Conservation (phyloP, 202 grass and related monocot genomes). For the Panicum virgatum region DNA sequence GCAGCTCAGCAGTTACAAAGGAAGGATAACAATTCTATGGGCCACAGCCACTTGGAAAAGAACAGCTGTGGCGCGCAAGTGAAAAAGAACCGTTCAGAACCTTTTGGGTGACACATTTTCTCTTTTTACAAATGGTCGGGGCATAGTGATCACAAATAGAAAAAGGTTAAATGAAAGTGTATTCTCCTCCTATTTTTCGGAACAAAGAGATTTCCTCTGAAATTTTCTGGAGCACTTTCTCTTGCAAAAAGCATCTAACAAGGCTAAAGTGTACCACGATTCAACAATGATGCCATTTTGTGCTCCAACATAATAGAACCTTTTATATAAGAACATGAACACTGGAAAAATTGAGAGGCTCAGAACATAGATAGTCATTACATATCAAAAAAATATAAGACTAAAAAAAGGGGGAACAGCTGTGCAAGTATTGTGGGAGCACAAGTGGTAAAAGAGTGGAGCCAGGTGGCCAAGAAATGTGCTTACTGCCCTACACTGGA, state of each 20-base stretch:
- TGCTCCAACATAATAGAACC: constrained; percentile 21
- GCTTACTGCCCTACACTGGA: constrained; percentile 26
- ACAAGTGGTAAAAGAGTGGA: constrained; percentile 5
- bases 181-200: not conserved
- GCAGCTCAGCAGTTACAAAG: constrained; percentile 21
- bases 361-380: not conserved
- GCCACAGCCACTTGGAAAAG: constrained; percentile 20
- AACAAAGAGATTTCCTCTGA: constrained; percentile 34
- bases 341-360: not conserved
- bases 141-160: constrained; percentile 27
- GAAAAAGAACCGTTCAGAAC: constrained; percentile 12
- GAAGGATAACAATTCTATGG: not conserved
- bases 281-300: constrained; percentile 31
- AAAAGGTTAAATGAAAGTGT: not conserved
- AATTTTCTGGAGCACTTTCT: constrained; percentile 23
- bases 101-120: constrained; percentile 11
- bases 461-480: constrained; percentile 13
- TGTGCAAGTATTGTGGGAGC: constrained; percentile 4
- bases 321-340: constrained; percentile 19
- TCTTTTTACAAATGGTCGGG: constrained; percentile 39
- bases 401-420: not conserved
- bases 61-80: constrained; percentile 17
- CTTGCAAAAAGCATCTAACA: constrained; percentile 27
- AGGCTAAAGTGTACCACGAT: constrained; percentile 7
- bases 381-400: not conserved